Evolutionary conservation across 2,329 filamentous ascomycete genomes (phyloP), one percentile per base, ranked within the genome.

Genomic region (Emmonsia crescens): DNA sequence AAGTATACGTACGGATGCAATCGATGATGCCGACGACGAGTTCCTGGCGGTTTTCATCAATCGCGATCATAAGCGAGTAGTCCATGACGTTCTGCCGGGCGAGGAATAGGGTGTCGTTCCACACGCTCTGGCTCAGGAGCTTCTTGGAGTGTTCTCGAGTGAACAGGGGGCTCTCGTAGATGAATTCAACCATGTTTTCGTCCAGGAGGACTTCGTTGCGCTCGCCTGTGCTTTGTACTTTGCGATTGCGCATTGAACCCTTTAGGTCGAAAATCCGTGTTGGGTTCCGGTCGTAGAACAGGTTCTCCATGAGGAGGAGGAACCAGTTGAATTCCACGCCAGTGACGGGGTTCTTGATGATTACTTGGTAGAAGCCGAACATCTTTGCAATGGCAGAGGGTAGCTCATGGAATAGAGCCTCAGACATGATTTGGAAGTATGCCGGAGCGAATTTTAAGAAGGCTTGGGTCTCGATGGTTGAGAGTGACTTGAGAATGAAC

Each of bases 101-200:
- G 59, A 99, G 78, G 78, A 97, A 99, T 33, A 99, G 80, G 0
- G 95, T 99, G 72, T 99, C 95, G 72, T 99, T 99, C 86, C 91
- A 97, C 2, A 99, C 92, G 10, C 89, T 94, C 59, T 89, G 89
- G 64, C 91, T 85, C 38, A 99, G 83, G 14, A 97, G 82, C 73
- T 95, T 96, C 78, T 96, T 96, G 29, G 91, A 93, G 75, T 99
- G 93, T 74, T 99, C 94, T 55, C 95, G 86, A 10, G 93, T 88
- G 73, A 99, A 99, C 19, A 99, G 82, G 0, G 94, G 95, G 1
- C 90, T 95, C 73, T 99, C 94, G 69, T 96, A 99, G 65, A 99
- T 97, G 73, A 96, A 97, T 73, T 99, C 95, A 10, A 99, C 94
- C 83, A 99, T 94, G 75, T 99, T 99, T 72, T 99, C 95, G 71